Evolutionary conservation across 306 rosid genomes (phyloP).

Genomic region (Oemleria cerasiformis): DNA sequence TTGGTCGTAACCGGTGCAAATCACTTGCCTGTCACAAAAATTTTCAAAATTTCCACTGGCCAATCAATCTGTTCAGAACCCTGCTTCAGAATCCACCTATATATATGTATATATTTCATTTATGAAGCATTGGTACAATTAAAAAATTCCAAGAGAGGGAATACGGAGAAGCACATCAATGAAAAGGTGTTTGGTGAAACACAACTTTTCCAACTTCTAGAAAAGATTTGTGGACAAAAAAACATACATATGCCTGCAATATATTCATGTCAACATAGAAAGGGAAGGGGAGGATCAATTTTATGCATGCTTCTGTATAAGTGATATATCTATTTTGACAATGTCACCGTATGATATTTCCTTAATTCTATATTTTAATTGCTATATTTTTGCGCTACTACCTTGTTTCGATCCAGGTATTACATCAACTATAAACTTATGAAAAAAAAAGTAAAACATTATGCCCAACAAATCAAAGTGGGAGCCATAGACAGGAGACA

Average conservation of each 20-base stretch:
- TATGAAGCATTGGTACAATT: too few relatives aligned
- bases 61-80: too few relatives aligned
- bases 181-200: too few relatives aligned
- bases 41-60: too few relatives aligned
- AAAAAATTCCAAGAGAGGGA: too few relatives aligned
- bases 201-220: too few relatives aligned
- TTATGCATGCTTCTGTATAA: background rate
- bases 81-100: too few relatives aligned
- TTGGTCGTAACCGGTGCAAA: too few relatives aligned
- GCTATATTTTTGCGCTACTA: slow-evolving; percentile 15
- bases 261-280: background rate
- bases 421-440: slow-evolving; percentile 92
- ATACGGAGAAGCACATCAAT: too few relatives aligned
- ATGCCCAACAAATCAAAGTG: slow-evolving; percentile 81
- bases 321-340: background rate
- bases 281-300: background rate
- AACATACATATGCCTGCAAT: background rate
- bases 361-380: slow-evolving; percentile 8
- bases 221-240: too few relatives aligned
- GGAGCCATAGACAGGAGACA: slow-evolving; percentile 78
- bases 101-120: too few relatives aligned
- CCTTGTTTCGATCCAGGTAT: slow-evolving; percentile 49
- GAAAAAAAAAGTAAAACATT: slow-evolving; percentile 87
- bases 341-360: background rate
- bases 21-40: too few relatives aligned